Base-by-base conservation (phyloP, 2,329 filamentous ascomycete species). In the Hypoxylon sp. region DNA sequence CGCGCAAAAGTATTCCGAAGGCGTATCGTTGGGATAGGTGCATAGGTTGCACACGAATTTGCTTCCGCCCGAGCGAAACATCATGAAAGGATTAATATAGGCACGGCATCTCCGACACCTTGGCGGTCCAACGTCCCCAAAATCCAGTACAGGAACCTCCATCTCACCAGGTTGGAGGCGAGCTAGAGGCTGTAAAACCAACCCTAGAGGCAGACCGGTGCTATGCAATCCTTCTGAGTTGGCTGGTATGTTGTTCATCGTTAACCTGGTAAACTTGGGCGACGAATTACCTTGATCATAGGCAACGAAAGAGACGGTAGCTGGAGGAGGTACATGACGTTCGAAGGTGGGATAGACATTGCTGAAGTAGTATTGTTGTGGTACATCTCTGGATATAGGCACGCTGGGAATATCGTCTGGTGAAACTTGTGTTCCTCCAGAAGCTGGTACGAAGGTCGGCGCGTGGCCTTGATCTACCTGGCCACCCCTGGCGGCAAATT, bases 71-170 rank as follows among this genome's bases (percentile, higher is more conserved):
- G 91, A 91, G 63, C 91, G 88, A 84, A 99, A 99, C 76, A 94
- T 92, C 96, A 99, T 98, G 77, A 99, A 99, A 1, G 96, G 96
- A 76, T 99, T 99, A 81, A 99, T 96, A 80, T 99, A 99, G 12
- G 95, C 91, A 76, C 96, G 87, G 82, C 96, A 99, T 80, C 96
- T 87, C 73, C 93, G 89, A 80, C 96, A 99, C 77, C 96, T 88
- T 20, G 96, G 96, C 40, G 96, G 96, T 0, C 96, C 96, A 38
- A 82, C 81, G 42, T 97, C 93, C 50, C 96, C 96, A 83, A 98
- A 99, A 80, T 99, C 96, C 22, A 99, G 85, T 3, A 99, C 91
- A 0, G 96, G 96, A 57, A 99, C 90, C 1, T 93, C 88, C 50
- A 91, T 85, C 80, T 99, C 96, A 54, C 96, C 95, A 22, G 92